Conservation (phyloP, 1,139 yeast species). For the Pichia sorboxylosa region DNA sequence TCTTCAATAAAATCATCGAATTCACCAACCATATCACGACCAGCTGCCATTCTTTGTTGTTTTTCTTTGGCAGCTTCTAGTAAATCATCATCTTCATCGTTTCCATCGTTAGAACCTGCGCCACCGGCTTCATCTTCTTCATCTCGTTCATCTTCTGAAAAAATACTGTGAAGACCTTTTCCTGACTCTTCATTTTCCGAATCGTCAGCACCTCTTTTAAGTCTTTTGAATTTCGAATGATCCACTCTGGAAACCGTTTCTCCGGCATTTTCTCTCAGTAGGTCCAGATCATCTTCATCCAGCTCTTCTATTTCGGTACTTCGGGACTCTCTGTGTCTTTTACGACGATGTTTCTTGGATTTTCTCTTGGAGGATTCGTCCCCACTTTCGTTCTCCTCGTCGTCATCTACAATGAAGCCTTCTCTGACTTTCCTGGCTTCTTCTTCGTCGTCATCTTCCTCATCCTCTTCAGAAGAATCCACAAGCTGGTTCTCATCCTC, state of each 20-base stretch:
- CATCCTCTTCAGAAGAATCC: slow-evolving; percentile 25
- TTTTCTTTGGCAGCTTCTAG: slow-evolving; percentile 18
- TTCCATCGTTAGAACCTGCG: slow-evolving; percentile 17
- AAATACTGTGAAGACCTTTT: slow-evolving; percentile 60
- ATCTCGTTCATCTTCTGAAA: slow-evolving; percentile 37
- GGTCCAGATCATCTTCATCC: slow-evolving; percentile 91
- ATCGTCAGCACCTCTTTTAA: slow-evolving; percentile 53
- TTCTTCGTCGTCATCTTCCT: slow-evolving; percentile 31
- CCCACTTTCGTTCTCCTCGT: slow-evolving; percentile 68
- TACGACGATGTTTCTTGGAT: slow-evolving; percentile 23
- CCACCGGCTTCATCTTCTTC: slow-evolving; percentile 10
- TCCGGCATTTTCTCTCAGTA: slow-evolving; percentile 84
- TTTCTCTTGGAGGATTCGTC: slow-evolving; percentile 56
- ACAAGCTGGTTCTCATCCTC: slow-evolving; percentile 7
- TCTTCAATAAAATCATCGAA: slow-evolving; percentile 96
- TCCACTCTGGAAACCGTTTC: slow-evolving; percentile 32
- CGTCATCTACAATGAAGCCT: slow-evolving; percentile 68
- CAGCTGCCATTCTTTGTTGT: slow-evolving; percentile 12
- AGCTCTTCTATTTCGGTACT: slow-evolving; percentile 46
- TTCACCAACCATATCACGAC: slow-evolving; percentile 44
- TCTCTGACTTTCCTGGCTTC: slow-evolving; percentile 33
- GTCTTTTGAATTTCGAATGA: slow-evolving; percentile 58
- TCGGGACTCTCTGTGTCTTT: slow-evolving; percentile 30
- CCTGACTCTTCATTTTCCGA: slow-evolving; percentile 18
- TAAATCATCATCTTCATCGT: slow-evolving; percentile 27